Base-by-base conservation (phyloP, 148 eudicot species). In the Rhododendron molle region DNA sequence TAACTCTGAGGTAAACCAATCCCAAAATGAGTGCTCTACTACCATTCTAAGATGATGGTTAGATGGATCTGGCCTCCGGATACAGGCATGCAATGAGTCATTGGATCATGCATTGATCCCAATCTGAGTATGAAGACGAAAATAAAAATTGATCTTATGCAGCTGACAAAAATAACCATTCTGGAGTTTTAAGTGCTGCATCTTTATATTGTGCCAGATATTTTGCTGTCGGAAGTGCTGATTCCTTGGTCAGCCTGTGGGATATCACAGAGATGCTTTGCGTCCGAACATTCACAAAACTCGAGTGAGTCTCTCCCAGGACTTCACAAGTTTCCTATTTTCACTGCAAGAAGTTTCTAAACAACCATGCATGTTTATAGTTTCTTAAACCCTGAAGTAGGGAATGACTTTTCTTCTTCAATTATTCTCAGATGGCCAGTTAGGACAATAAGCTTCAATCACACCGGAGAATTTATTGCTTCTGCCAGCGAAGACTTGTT, bases 141-240 rank as follows among this genome's bases (percentile, higher is more conserved):
- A 7, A 11, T 67, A 67, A 26, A 58, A 67, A 26, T 11, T 67
- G 73, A 26, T 67, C 40, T 32, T 71, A 4, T 3, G 2, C 38
- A 32, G 38, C 76, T 71, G 76, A 32, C 38, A 71, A 30, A 71
- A 71, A 71, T 71, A 14, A 34, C 76, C 20, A 12, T 71, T 14
- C 38, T 14, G 20, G 38, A 71, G 76, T 30, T 30, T 4, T 71
- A 71, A 71, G 20, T 12, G 76, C 8, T 32, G 69, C 46, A 46
- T 84, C 14, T 36, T 84, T 38, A 76, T 52, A 6, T 40, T 38
- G 54, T 85, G 88, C 58, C 94, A 96, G 99, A 87, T 96, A 96
- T 88, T 95, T 96, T 88, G 98, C 99, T 67, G 99, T 96, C 85
- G 99, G 99, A 90, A 96, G 99, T 89, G 99, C 99, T 80, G 99